A percentile compares a stretch with the other conserved stretches of the same genome.
phyloP scores from a whole-genome alignment of 2,329 filamentous ascomycete species.

The Xylaria sp. region DNA sequence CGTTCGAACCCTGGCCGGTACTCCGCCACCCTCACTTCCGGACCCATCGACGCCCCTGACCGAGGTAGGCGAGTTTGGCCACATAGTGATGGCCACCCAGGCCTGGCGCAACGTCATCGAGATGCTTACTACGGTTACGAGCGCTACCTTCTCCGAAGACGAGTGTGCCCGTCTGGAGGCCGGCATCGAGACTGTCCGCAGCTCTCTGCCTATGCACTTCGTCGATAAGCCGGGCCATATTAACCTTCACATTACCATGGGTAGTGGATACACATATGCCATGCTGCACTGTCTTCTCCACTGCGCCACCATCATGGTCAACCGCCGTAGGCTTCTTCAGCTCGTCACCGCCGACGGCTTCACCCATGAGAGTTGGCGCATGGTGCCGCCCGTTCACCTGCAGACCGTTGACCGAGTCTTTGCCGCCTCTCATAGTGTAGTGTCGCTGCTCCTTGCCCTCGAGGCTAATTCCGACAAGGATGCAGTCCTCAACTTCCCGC shows the following conservation, averaged over 20 bases:
- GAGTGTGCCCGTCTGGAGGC: constrained; percentile 54
- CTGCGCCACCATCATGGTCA: constrained; percentile 63
- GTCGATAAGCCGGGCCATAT: constrained; percentile 64
- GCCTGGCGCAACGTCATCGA: constrained; percentile 65
- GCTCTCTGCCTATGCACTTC: constrained; percentile 60
- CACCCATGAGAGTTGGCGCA: constrained; percentile 56
- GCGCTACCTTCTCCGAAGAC: constrained; percentile 57
- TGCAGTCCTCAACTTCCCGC: constrained; percentile 61
- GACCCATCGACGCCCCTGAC: constrained; percentile 44
- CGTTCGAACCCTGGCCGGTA: constrained; percentile 57
- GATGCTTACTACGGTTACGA: constrained; percentile 59
- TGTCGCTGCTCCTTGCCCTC: constrained; percentile 57
- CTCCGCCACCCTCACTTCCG: constrained; percentile 41
- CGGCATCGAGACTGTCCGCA: constrained; percentile 59
- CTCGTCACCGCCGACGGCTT: constrained; percentile 57
- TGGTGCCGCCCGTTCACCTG: constrained; percentile 51
- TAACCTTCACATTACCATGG: constrained; percentile 66
- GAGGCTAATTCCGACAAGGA: constrained; percentile 62
- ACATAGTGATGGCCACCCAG: constrained; percentile 62
- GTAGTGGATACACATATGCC: constrained; percentile 63
- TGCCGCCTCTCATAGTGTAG: constrained; percentile 61
- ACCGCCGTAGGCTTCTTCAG: constrained; percentile 61
- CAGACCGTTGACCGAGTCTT: constrained; percentile 60
- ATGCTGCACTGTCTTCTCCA: constrained; percentile 65
- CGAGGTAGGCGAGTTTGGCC: constrained; percentile 63